A percentile compares a stretch with the other conserved stretches of the same genome.
Evolutionary conservation across 441 rosid genomes (phyloP).

Genomic region (Euphorbia schlechtendalii): DNA sequence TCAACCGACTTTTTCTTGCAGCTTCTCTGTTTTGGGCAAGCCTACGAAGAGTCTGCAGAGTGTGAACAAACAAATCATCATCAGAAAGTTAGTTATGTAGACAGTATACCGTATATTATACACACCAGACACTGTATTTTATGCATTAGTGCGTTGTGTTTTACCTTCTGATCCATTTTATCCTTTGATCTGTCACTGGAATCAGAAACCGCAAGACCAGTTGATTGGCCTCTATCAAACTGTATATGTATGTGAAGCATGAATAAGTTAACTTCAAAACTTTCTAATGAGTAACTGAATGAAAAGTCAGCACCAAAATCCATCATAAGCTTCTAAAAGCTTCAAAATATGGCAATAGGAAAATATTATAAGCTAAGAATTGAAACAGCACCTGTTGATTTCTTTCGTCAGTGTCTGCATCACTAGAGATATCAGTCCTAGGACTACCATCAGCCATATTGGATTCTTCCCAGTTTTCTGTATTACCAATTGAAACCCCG

Average conservation of each 20-base stretch:
- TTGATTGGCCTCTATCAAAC: conserved; percentile 58
- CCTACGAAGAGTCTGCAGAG: conserved; percentile 87
- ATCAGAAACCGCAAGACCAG: conserved; percentile 50
- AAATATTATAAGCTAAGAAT: not conserved
- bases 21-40: conserved; percentile 99
- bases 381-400: conserved; percentile 55
- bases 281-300: not conserved
- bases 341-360: conserved; percentile 10
- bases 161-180: conserved; percentile 91
- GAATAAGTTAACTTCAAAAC: conserved; percentile 16
- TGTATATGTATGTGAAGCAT: conserved; percentile 33
- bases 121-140: not conserved
- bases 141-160: conserved; percentile 9
- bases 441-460: conserved; percentile 92
- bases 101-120: conserved; percentile 4
- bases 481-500: conserved; percentile 28
- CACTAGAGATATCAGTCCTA: conserved; percentile 80
- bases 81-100: conserved; percentile 12
- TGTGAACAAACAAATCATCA: conserved; percentile 24
- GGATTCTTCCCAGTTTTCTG: conserved; percentile 39
- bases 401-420: conserved; percentile 78
- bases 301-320: no score
- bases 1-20: conserved; percentile 95
- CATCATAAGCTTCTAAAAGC: not conserved
- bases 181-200: conserved; percentile 90